Conservation (phyloP, 495 filamentous ascomycete species). For the Aspergillus bridgeri region DNA sequence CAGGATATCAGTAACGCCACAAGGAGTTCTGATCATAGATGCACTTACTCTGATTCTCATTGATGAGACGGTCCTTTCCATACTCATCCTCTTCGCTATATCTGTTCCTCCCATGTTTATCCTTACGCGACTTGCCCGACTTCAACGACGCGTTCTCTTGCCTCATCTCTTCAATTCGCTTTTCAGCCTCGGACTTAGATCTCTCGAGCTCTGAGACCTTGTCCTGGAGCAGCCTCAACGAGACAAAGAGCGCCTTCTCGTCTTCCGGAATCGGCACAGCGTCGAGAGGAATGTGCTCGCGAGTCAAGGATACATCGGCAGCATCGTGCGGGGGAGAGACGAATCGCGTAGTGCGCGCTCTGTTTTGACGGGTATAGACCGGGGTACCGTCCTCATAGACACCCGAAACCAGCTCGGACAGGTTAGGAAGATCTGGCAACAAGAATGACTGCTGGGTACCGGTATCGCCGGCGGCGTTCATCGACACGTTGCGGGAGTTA, state of each 20-base stretch:
- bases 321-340: constrained; percentile 42
- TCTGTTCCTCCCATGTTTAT: constrained; percentile 42
- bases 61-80: constrained; percentile 33
- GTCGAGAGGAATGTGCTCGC: constrained; percentile 51
- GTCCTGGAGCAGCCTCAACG: constrained; percentile 63
- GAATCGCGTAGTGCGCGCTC: constrained; percentile 55
- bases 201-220: constrained; percentile 61
- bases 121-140: constrained; percentile 42
- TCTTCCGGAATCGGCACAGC: constrained; percentile 65
- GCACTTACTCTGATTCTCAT: constrained; percentile 55
- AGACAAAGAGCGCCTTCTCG: constrained; percentile 66
- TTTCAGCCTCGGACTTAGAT: constrained; percentile 56
- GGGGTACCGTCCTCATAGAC: constrained; percentile 64
- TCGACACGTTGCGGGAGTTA: constrained; percentile 17
- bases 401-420: constrained; percentile 69
- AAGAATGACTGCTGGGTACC: constrained; percentile 58
- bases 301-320: constrained; percentile 36
- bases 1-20: constrained; percentile 8
- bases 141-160: constrained; percentile 55
- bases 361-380: constrained; percentile 52
- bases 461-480: constrained; percentile 34
- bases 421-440: constrained; percentile 65
- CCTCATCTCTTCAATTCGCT: constrained; percentile 51
- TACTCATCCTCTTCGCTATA: constrained; percentile 39
- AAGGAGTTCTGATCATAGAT: neutral